Evolutionary conservation across 2,329 filamentous ascomycete genomes (phyloP), one percentile per base, ranked within the genome.

Genomic region (Sclerotinia minor): DNA sequence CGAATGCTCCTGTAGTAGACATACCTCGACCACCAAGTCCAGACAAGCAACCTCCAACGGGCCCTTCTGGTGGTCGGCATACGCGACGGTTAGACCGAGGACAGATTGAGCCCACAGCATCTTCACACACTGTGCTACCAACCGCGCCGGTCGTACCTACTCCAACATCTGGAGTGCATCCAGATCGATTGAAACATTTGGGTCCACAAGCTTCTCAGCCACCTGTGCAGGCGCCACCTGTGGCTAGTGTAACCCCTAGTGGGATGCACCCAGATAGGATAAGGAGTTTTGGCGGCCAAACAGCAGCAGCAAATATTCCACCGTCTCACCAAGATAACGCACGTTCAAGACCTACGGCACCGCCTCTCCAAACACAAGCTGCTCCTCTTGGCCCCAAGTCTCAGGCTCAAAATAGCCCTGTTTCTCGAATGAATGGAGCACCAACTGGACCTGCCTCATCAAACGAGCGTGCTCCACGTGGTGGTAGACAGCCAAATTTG

Each of bases 401-500:
- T n/a, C 73, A 69, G 32, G 64, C 71, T 35, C 75, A 75, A 60
- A 57, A 71, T 21, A 77, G 75, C 50, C 75, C 75, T 35, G 54
- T 72, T 15, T 71, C 71, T 6, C 59, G 70, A 19, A 64, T 71
- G 35, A 76, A 75, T 64, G 69, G 70, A 32, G 71, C 76, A 29
- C 76, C 77, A 45, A 77, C 76, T 15, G 77, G 76, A 9, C 76
- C 76, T 55, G 72, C 77, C 44, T 77, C 75, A n/a, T 69, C 72
- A 38, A 73, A 61, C n/a, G 76, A 77, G 54, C 73, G 77, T 55
- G 53, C 68, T 38, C 69, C 75, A 57, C 73, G 75, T 26, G 78
- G 75, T 71, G 72, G 81, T 65, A 76, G 86, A 68, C 85, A 88
- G 72, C 79, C 89, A 41, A 83, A 83, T 17, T 83, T 84, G 57